Base-by-base conservation (phyloP, 1,284 basidiomycete species). In the Cystobasidium pallidum region DNA sequence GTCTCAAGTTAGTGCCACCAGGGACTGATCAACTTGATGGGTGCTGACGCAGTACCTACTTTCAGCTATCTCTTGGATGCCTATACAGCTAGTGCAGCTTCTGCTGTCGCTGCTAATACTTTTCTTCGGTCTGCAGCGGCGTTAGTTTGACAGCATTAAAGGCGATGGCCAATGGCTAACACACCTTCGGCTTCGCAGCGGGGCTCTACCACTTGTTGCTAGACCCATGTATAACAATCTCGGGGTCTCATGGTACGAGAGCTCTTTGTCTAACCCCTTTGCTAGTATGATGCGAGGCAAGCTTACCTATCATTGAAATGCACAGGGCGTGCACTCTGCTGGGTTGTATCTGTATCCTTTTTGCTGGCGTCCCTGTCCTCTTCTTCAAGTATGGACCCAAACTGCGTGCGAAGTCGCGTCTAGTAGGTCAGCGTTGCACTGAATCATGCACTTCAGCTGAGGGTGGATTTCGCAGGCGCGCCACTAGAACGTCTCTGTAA, bases 61-160 rank as follows among this genome's bases (percentile, higher is more conserved):
- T 30, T 28, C 6, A 66, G 30, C 21, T 59, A 66, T 30, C 75
- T 75, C 34, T 57, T 76, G 63, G 74, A 76, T 41, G 64, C 67
- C 7, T 75, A 75, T 47, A 67, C 70, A 10, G 11, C n/a, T 3
- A 66, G 61, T 32, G 62, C 75, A 15, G 75, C 75, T 6, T 68
- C 63, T 32, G 75, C 75, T 19, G 68, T 74, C 45, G 81, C 81
- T 0, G 77, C 78, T 8, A 83, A 83, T 75, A 82, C 82, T 66
- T 82, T 83, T 75, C 76, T 82, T 49, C 77, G 82, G 39, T 80
- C 79, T 1, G 77, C 82, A 55, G 80, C 82, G 72, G 80, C 79
- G 68, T 70, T 26, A 24, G 58, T 70, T 41, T n/a, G n/a, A n/a
- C n/a, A n/a, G n/a, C n/a, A n/a, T n/a, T n/a, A n/a, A n/a, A n/a